Base-by-base conservation (phyloP, 2,329 filamentous ascomycete genomes). In the Verticillium dahliae region DNA sequence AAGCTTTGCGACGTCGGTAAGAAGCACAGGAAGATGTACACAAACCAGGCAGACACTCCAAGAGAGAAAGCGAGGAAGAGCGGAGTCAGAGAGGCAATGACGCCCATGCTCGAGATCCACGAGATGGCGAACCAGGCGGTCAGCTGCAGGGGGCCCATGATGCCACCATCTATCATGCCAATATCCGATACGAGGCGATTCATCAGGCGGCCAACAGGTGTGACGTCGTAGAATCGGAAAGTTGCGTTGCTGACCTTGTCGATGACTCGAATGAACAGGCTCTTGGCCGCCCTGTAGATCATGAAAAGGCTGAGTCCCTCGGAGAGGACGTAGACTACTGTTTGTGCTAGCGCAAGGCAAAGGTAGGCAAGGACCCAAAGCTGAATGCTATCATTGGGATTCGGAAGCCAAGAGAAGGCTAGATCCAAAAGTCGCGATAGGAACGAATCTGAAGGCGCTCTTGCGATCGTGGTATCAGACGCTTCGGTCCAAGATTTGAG, bases 121-220 rank as follows among this genome's bases (percentile, higher is more conserved):
- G 85, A 85, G 52, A 97, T 87, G 3, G 83, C 74, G 62, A 87
- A 83, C 74, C 87, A 91, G 1, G 87, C 86, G 11, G 93, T 89
- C 0, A 81, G 74, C 64, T 91, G 87, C 57, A 97, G 85, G 13
- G 91, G 87, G 10, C 80, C 76, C 57, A 90, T 89, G 68, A 97
- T 90, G n/a, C 90, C 89, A 1, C 92, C 92, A 69, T 97, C 93
- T 0, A 97, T 84, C 58, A 91, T 93, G 34, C 90, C 90, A 75
- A 97, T 95, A 69, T 97, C 92, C 1, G 91, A 91, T 0, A 92
- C 96, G 63, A 97, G 81, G 7, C 93, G 85, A 72, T 97, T 97
- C 90, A 97, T 97, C 64, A 97, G 78, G 56, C 93, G 86, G 0
- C 93, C 93, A 0, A 96, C 88, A 0, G 93, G 93, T 0, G 93